Percentiles rank a stretch among this genome's conserved stretches.
phyloP scores from a whole-genome alignment of 2,329 filamentous ascomycete species.

The Ilyonectria mors-panacis region DNA sequence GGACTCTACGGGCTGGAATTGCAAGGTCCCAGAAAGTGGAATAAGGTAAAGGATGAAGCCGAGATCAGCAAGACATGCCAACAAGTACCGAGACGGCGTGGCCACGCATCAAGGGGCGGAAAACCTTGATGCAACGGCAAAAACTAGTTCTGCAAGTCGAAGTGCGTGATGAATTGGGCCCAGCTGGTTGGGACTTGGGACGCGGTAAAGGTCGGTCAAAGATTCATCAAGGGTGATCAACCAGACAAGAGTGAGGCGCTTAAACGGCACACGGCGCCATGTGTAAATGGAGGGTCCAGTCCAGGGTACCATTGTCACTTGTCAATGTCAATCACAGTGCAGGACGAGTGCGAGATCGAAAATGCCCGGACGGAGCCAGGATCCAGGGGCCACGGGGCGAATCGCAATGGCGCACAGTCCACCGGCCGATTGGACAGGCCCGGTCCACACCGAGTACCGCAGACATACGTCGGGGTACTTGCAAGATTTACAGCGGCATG shows the following conservation, averaged over 20 bases:
- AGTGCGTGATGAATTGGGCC: background rate
- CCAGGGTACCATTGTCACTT: constrained; percentile 18
- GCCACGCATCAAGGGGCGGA: constrained; percentile 4
- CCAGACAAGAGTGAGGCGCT: constrained; percentile 14
- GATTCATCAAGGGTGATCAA: constrained; percentile 7
- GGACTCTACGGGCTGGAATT: constrained; percentile 21
- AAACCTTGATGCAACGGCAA: constrained; percentile 6
- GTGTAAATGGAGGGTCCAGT: constrained; percentile 10
- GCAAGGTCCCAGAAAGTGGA: constrained; percentile 3
- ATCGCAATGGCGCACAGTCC: constrained; percentile 29
- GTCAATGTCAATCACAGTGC: constrained; percentile 24
- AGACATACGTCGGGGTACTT: constrained; percentile 1
- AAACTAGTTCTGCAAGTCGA: constrained; percentile 18
- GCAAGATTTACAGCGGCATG: background rate
- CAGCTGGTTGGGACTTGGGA: constrained; percentile 12
- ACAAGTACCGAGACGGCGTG: constrained; percentile 21
- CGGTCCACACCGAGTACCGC: constrained; percentile 3
- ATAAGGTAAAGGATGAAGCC: constrained; percentile 14
- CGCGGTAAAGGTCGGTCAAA: constrained; percentile 25
- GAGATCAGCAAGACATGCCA: constrained; percentile 12
- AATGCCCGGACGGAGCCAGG: constrained; percentile 29
- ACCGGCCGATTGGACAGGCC: constrained; percentile 22
- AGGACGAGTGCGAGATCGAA: constrained; percentile 28
- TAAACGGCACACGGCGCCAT: constrained; percentile 27
- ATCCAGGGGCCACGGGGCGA: constrained; percentile 19